Conservation (phyloP, 805 yeast species). For the Ogataea corticis region DNA sequence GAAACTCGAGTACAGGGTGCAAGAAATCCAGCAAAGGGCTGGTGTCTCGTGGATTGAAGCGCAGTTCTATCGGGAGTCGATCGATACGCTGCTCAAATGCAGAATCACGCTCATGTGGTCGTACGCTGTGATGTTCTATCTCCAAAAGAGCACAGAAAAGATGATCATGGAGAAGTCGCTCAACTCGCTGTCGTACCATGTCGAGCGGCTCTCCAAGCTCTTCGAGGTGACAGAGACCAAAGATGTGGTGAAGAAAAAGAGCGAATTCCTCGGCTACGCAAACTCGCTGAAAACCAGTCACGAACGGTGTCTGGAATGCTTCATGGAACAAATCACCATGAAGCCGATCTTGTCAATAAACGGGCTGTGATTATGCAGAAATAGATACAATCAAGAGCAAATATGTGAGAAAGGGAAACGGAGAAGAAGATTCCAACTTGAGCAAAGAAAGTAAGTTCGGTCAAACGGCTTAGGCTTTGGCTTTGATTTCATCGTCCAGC, state of each 20-base stretch:
- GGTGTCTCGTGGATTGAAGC: constrained; percentile 85
- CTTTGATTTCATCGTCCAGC: constrained; percentile 23
- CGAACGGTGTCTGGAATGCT: constrained; percentile 23
- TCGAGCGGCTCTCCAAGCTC: constrained; percentile 36
- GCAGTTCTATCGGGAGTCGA: constrained; percentile 76
- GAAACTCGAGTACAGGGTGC: constrained; percentile 64
- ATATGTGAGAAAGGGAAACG: not conserved
- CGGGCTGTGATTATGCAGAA: not conserved
- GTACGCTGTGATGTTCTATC: constrained; percentile 74
- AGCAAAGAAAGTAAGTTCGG: constrained; percentile 1
- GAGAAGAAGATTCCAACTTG: not conserved
- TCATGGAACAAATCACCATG: constrained; percentile 19
- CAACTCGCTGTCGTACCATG: constrained; percentile 24
- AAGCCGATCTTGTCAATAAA: not conserved
- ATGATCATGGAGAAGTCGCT: constrained; percentile 55
- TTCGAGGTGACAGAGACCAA: constrained; percentile 34
- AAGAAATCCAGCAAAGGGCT: constrained; percentile 59
- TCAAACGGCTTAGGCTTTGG: too few relatives aligned
- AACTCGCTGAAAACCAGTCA: constrained; percentile 24
- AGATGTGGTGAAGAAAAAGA: constrained; percentile 29
- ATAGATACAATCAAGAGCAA: not conserved
- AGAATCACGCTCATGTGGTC: constrained; percentile 88
- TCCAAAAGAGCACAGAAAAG: constrained; percentile 50
- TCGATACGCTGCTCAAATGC: constrained; percentile 61
- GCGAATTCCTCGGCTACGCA: constrained; percentile 24